phyloP scores from a whole-genome alignment of 257 asterid genomes.

The Penstemon davidsonii region DNA sequence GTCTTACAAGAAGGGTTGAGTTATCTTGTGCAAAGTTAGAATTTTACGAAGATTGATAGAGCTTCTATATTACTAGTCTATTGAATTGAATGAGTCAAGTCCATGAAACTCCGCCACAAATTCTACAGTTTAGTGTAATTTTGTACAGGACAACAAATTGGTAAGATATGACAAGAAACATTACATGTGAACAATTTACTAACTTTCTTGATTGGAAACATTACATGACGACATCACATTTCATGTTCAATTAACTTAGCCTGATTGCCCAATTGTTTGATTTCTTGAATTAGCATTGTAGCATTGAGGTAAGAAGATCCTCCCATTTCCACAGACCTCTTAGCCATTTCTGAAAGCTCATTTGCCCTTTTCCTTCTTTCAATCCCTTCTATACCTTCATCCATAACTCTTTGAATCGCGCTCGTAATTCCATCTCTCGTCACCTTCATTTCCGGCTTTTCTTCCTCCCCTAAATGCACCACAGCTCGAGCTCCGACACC shows the following conservation, averaged over 20 bases:
- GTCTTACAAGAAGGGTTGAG: conserved; percentile 11
- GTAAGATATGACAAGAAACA: no score
- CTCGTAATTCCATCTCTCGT: conserved; percentile 20
- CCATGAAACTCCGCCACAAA: no score
- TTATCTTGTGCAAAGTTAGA: not conserved
- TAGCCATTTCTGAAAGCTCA: conserved; percentile 23
- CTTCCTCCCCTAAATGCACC: conserved; percentile 21
- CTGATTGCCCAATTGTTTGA: conserved; percentile 24
- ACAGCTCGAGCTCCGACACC: conserved; percentile 28
- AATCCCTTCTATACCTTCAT: conserved; percentile 27
- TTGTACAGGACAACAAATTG: no score
- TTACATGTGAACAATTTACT: no score
- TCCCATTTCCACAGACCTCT: conserved; percentile 25
- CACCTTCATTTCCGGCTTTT: conserved; percentile 25
- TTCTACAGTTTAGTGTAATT: no score
- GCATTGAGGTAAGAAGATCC: conserved; percentile 27
- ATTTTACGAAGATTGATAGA: not conserved
- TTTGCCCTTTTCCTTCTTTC: conserved; percentile 26
- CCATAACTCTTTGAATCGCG: conserved; percentile 29
- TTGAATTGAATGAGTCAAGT: not conserved
- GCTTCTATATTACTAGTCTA: not conserved
- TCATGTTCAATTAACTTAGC: conserved; percentile 55
- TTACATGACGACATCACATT: no score
- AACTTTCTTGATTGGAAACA: no score
- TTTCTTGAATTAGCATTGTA: conserved; percentile 18